phyloP scores from a whole-genome alignment of 2,329 filamentous ascomycete genomes.

The Pyrenophora tritici-repentis region DNA sequence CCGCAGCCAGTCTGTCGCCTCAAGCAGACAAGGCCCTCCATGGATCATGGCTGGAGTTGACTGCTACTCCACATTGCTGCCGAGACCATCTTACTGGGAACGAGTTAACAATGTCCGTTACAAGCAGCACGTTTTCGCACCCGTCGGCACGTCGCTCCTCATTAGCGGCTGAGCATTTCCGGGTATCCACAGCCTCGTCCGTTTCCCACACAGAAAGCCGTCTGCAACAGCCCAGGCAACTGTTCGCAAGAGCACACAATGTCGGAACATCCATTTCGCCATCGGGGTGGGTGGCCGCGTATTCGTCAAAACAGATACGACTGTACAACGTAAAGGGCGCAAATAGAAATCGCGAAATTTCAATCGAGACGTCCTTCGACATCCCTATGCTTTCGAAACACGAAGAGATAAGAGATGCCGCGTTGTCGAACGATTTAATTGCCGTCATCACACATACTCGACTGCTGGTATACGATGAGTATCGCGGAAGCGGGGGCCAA shows the following conservation, averaged over 20 bases:
- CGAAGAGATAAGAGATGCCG: slow-evolving; percentile 23
- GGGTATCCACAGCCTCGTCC: slow-evolving; percentile 12
- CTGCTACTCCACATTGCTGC: neutral
- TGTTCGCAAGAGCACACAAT: slow-evolving; percentile 6
- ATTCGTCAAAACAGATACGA: slow-evolving; percentile 19
- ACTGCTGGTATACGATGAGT: slow-evolving; percentile 26
- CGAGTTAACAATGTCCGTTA: slow-evolving; percentile 10
- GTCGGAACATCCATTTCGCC: slow-evolving; percentile 24
- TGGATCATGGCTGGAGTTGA: neutral
- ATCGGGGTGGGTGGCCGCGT: slow-evolving; percentile 21
- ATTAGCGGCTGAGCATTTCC: slow-evolving; percentile 5
- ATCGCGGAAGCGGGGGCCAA: slow-evolving; percentile 6
- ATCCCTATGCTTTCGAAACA: slow-evolving; percentile 1
- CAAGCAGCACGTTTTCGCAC: slow-evolving; percentile 1
- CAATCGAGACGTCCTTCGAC: neutral
- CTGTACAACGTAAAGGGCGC: slow-evolving; percentile 17
- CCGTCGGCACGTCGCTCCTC: slow-evolving; percentile 8
- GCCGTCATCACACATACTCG: slow-evolving; percentile 26
- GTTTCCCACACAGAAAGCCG: slow-evolving; percentile 9
- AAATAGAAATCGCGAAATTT: slow-evolving; percentile 7
- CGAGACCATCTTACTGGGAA: slow-evolving; percentile 2
- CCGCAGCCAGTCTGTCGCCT: neutral
- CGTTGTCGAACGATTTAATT: slow-evolving; percentile 27
- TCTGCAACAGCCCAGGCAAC: slow-evolving; percentile 9
- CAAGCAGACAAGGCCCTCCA: slow-evolving; percentile 2